phyloP scores from a whole-genome alignment of 257 asterid species.

The Verbena officinalis region DNA sequence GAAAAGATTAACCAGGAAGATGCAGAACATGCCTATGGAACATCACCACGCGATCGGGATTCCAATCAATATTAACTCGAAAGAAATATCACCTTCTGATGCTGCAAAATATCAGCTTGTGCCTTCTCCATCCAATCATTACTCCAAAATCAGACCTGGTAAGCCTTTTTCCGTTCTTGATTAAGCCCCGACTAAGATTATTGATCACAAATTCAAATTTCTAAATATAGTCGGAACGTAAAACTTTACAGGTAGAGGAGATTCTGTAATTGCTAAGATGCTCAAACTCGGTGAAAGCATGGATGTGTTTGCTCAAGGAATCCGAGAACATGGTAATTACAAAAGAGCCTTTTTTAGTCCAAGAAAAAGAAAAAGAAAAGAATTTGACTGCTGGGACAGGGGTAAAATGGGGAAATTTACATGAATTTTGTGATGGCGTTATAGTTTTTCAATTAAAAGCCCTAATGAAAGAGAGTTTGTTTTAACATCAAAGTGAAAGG shows the following conservation, averaged over 20 bases:
- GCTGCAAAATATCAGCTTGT: constrained; percentile 34
- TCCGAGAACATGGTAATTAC: constrained; percentile 46
- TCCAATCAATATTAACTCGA: constrained; percentile 38
- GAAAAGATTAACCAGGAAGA: too few species aligned
- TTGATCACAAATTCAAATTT: not conserved
- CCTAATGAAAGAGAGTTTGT: too few species aligned
- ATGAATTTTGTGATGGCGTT: too few species aligned
- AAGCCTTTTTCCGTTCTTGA: constrained; percentile 14
- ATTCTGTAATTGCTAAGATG: constrained; percentile 43
- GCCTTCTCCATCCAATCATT: constrained; percentile 40
- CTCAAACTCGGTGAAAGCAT: constrained; percentile 39
- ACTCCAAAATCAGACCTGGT: constrained; percentile 39
- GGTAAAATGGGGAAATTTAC: constrained; percentile 2
- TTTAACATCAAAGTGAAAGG: too few species aligned
- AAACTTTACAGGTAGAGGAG: constrained; percentile 32
- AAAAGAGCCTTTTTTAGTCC: too few species aligned
- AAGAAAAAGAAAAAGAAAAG: too few species aligned
- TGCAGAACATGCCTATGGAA: not conserved
- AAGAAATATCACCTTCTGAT: constrained; percentile 27
- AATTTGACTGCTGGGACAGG: constrained; percentile 35
- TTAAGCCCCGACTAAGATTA: not conserved
- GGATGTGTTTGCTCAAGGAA: constrained; percentile 49
- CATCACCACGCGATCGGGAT: constrained; percentile 39
- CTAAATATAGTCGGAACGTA: not conserved
- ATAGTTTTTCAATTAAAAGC: too few species aligned